These are phyloP conservation scores for Piper betle DNA, from an alignment of 164 flowering plant genomes.

Conservation along the genomic window DNA sequence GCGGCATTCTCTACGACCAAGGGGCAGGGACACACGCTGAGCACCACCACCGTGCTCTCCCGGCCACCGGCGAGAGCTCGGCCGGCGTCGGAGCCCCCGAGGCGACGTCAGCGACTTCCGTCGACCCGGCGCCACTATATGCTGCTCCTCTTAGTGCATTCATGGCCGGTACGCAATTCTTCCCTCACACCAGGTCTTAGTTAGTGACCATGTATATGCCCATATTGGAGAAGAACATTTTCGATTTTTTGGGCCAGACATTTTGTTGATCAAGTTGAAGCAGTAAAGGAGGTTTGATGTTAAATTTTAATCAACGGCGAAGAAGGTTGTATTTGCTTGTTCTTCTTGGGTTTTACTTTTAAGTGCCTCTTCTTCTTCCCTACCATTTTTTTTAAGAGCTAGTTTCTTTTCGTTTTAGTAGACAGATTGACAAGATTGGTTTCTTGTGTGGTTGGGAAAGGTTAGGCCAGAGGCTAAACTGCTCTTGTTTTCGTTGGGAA, in stretches of 20 bases:
- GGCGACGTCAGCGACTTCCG: conserved; percentile 14
- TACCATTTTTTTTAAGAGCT: not conserved
- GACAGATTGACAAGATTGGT: conserved; percentile 3
- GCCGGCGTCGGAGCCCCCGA: conserved; percentile 13
- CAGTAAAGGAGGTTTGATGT: too few species aligned
- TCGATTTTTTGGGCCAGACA: too few species aligned
- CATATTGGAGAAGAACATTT: not conserved
- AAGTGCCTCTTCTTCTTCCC: not conserved
- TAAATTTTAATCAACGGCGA: not conserved
- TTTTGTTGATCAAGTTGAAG: too few species aligned
- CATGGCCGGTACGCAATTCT: conserved; percentile 81
- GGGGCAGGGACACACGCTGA: conserved; percentile 32
- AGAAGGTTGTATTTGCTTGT: too few species aligned
- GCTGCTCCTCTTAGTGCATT: conserved; percentile 59
- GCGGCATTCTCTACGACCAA: conserved; percentile 78
- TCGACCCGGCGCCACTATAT: conserved; percentile 51
- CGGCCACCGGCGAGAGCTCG: conserved; percentile 20
- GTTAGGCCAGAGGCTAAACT: not conserved
- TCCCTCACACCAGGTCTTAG: conserved; percentile 32
- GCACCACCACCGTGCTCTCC: conserved; percentile 5
- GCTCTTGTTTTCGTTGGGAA: conserved; percentile 4
- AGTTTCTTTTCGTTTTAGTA: not conserved
- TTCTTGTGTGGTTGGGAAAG: conserved; percentile 8
- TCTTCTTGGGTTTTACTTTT: not conserved
- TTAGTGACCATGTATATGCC: not conserved